A percentile compares a stretch with the other conserved stretches of the same genome.
Evolutionary conservation across 129 eudicot species (phyloP).

Genomic region (Apium graveolens): DNA sequence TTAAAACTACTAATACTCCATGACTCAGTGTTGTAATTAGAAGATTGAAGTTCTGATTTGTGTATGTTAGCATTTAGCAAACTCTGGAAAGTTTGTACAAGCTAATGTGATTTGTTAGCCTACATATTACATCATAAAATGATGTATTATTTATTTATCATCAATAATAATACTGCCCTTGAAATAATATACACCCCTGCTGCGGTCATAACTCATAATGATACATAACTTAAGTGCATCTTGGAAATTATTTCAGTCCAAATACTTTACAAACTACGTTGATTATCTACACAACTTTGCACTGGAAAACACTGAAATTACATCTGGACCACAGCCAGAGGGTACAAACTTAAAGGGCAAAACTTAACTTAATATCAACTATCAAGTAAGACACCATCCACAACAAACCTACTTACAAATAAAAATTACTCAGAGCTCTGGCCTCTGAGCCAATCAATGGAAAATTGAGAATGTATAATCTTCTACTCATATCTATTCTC

Average conservation of each 20-base stretch:
- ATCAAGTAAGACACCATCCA: background rate
- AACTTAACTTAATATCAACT: background rate
- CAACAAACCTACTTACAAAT: background rate
- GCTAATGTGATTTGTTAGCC: too few species aligned
- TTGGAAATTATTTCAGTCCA: background rate
- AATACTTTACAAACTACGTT: background rate
- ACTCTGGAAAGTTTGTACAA: too few species aligned
- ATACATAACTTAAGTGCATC: background rate
- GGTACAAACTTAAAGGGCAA: background rate
- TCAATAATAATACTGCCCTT: too few species aligned
- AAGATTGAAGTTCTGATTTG: too few species aligned
- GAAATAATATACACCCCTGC: background rate
- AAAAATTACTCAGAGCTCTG: background rate
- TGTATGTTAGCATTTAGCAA: too few species aligned
- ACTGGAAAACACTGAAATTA: background rate
- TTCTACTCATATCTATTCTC: background rate
- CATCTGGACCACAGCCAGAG: conserved; percentile 1
- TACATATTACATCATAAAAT: too few species aligned
- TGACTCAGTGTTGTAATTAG: too few species aligned
- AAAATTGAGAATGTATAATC: background rate
- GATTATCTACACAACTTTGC: conserved; percentile 3
- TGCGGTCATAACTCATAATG: background rate
- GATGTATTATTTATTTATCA: too few species aligned
- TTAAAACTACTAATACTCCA: too few species aligned
- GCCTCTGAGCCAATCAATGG: background rate